Percentiles rank a stretch among this genome's conserved stretches.
These are phyloP conservation scores for Cenchrus americanus DNA, from an alignment of 176 grass and related monocot species.

Conservation along the genomic window DNA sequence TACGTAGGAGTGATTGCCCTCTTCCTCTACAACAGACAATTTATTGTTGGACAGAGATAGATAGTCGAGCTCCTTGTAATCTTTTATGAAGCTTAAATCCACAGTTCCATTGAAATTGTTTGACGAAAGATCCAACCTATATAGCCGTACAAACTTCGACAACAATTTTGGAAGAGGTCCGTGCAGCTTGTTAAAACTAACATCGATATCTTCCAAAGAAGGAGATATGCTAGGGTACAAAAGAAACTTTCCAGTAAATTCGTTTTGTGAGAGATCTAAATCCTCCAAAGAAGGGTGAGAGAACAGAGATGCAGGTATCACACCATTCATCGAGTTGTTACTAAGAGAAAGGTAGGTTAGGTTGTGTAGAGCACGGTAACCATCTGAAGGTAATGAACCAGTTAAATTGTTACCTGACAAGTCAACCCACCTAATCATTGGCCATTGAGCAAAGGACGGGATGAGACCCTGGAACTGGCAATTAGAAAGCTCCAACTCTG, in stretches of 20 bases:
- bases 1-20: not conserved
- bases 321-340: not conserved
- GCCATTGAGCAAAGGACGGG: conserved; percentile 37
- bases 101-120: conserved; percentile 52
- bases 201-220: conserved; percentile 34
- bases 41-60: not conserved
- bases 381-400: conserved; percentile 36
- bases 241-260: not conserved
- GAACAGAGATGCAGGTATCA: conserved; percentile 9
- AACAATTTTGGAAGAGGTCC: conserved; percentile 45
- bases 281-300: not conserved
- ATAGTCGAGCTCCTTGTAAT: not conserved
- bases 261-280: not conserved
- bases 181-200: conserved; percentile 55
- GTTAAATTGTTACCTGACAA: conserved; percentile 49
- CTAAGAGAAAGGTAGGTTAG: not conserved
- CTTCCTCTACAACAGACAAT: conserved; percentile 37
- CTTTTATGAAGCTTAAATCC: conserved; percentile 11
- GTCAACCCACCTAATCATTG: conserved; percentile 23
- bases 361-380: not conserved
- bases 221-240: conserved; percentile 30
- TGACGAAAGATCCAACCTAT: conserved; percentile 44
- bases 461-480: conserved; percentile 49
- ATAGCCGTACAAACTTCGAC: conserved; percentile 29
- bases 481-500: conserved; percentile 45